Evolutionary conservation across 164 flowering plant species (phyloP).

Genomic region (Paratinospora sagittata): DNA sequence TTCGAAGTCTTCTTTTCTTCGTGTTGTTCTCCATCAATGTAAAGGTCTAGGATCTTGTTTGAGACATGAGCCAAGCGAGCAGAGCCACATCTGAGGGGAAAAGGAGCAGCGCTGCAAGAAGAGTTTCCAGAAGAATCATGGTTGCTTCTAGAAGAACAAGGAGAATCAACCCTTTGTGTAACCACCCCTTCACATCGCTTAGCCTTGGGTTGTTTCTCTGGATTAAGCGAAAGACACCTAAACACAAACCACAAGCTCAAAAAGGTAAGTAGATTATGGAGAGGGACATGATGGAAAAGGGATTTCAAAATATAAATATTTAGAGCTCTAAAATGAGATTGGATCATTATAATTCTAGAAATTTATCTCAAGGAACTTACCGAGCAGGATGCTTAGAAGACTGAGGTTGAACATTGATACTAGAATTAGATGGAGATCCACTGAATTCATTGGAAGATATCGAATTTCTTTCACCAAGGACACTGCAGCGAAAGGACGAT

Average conservation of each 20-base stretch:
- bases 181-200: conserved; percentile 20
- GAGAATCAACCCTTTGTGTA: conserved; percentile 24
- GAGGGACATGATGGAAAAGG: neutral
- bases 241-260: conserved; percentile 12
- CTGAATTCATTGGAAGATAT: conserved; percentile 24
- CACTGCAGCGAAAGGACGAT: conserved; percentile 30
- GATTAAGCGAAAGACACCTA: conserved; percentile 40
- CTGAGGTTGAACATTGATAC: conserved; percentile 20
- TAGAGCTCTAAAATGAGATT: neutral
- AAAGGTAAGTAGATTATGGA: conserved; percentile 6
- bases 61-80: conserved; percentile 38
- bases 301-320: no score
- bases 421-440: conserved; percentile 38
- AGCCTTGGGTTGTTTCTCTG: conserved; percentile 42
- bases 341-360: neutral
- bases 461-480: conserved; percentile 21
- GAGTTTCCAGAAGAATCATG: conserved; percentile 46
- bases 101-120: conserved; percentile 37
- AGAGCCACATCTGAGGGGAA: conserved; percentile 23
- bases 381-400: conserved; percentile 31
- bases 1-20: conserved; percentile 34
- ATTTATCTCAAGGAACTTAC: conserved; percentile 29
- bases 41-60: conserved; percentile 68
- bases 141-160: conserved; percentile 27
- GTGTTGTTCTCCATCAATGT: conserved; percentile 89